Percentiles rank a stretch among this genome's conserved stretches.
These are phyloP conservation scores for Oenanthe javanica DNA, from an alignment of 140 eudicot genomes.

Conservation along the genomic window DNA sequence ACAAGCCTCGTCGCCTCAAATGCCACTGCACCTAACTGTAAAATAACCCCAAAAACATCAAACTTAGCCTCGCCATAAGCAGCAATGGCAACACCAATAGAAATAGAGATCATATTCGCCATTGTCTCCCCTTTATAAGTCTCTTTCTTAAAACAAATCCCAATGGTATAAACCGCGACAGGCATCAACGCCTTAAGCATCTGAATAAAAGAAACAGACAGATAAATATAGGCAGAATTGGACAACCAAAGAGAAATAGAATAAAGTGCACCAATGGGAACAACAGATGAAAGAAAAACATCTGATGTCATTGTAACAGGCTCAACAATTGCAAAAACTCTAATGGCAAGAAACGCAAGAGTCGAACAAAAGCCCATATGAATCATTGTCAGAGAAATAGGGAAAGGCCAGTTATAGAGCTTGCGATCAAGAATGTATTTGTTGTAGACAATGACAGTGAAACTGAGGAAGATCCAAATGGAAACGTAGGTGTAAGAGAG, in stretches of 20 bases:
- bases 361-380: constrained; percentile 3
- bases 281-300: neutral
- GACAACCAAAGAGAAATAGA: neutral
- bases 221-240: neutral
- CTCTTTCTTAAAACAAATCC: neutral
- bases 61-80: constrained; percentile 5
- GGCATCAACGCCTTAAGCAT: constrained; percentile 2
- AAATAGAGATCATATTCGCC: constrained; percentile 2
- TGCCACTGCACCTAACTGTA: constrained; percentile 1
- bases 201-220: neutral
- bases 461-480: constrained; percentile 10
- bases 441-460: neutral
- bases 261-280: constrained; percentile 6
- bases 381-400: constrained; percentile 4
- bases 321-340: neutral
- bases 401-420: constrained; percentile 10
- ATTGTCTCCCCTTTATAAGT: neutral
- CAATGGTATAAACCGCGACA: neutral
- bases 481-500: constrained; percentile 6
- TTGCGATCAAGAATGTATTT: neutral
- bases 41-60: constrained; percentile 3
- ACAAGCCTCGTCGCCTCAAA: constrained; percentile 8
- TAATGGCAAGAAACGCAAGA: neutral
- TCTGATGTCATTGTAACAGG: neutral
- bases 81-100: constrained; percentile 4